Evolutionary conservation across 2,329 filamentous ascomycete genomes (phyloP), one percentile per base, ranked within the genome.

Genomic region (Cordyceps javanica): DNA sequence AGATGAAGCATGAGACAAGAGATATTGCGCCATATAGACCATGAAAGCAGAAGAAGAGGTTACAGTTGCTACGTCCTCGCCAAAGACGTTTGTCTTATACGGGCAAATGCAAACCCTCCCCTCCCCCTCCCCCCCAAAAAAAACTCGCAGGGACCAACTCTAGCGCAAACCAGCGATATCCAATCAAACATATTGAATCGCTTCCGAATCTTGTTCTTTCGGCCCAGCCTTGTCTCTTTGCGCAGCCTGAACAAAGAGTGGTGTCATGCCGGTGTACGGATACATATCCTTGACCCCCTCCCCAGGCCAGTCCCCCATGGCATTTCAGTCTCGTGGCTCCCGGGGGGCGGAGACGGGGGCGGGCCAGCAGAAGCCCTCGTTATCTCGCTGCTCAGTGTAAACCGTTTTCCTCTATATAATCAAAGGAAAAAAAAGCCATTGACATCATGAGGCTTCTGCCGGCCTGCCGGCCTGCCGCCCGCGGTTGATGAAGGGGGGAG

Each of bases 81-180:
- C n/a, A n/a, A n/a, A n/a, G n/a, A n/a, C n/a, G n/a, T n/a, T n/a
- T 51, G 48, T 51, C 48, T 51, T 51, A 28, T 34, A 51, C 48
- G 34, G 28, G 30, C 5, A 21, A 19, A n/a, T 13, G 21, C 39
- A 42, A 23, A 10, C n/a, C n/a, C n/a, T n/a, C n/a, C n/a, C n/a
- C n/a, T n/a, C n/a, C n/a, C n/a, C n/a, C n/a, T n/a, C n/a, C n/a
- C n/a, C n/a, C n/a, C n/a, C n/a, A n/a, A n/a, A n/a, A n/a, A n/a
- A n/a, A n/a, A n/a, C n/a, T n/a, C n/a, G n/a, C n/a, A n/a, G n/a
- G 7, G 25, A 30, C 13, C 25, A 28, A 30, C 30, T 7, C 46
- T 50, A 50, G 28, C 46, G 11, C n/a, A 21, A 16, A 10, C 16
- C 11, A 28, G 36, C 14, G 5, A 42, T 9, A 11, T 21, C 39